Evolutionary conservation across 1,139 yeast genomes (phyloP).

Genomic region (Tardiomyces digboiensis): DNA sequence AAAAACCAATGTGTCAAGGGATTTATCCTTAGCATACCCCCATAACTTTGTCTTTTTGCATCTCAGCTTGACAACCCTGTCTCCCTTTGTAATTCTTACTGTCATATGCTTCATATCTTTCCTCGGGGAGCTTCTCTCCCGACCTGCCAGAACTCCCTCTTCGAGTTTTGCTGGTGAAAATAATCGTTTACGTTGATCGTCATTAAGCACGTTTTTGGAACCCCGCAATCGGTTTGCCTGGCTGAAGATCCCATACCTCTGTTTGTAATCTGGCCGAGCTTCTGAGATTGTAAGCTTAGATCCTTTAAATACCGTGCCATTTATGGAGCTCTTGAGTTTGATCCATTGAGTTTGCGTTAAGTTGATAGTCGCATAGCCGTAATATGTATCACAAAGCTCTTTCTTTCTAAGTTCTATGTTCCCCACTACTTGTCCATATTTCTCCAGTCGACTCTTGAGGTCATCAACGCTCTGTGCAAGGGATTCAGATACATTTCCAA

Average conservation of each 20-base stretch:
- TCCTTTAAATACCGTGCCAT: slow-evolving; percentile 73
- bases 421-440: slow-evolving; percentile 38
- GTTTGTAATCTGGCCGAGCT: slow-evolving; percentile 37
- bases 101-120: slow-evolving; percentile 47
- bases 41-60: slow-evolving; percentile 71
- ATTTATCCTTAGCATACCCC: slow-evolving; percentile 73
- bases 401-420: slow-evolving; percentile 44
- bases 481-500: slow-evolving; percentile 55
- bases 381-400: slow-evolving; percentile 40
- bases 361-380: slow-evolving; percentile 57
- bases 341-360: slow-evolving; percentile 36
- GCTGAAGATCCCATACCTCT: slow-evolving; percentile 36
- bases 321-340: slow-evolving; percentile 44
- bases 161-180: slow-evolving; percentile 29
- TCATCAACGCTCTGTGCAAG: slow-evolving; percentile 37
- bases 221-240: slow-evolving; percentile 24
- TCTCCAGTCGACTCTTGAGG: slow-evolving; percentile 38
- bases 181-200: slow-evolving; percentile 34
- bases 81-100: slow-evolving; percentile 54
- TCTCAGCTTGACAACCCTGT: slow-evolving; percentile 39
- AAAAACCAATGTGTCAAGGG: slow-evolving; percentile 52
- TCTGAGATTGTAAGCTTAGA: slow-evolving; percentile 45
- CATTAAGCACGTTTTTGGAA: slow-evolving; percentile 25
- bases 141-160: slow-evolving; percentile 49
- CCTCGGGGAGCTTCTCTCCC: slow-evolving; percentile 48